phyloP scores from a whole-genome alignment of 768 basidiomycete species.

The Pleurotus ostreatus region DNA sequence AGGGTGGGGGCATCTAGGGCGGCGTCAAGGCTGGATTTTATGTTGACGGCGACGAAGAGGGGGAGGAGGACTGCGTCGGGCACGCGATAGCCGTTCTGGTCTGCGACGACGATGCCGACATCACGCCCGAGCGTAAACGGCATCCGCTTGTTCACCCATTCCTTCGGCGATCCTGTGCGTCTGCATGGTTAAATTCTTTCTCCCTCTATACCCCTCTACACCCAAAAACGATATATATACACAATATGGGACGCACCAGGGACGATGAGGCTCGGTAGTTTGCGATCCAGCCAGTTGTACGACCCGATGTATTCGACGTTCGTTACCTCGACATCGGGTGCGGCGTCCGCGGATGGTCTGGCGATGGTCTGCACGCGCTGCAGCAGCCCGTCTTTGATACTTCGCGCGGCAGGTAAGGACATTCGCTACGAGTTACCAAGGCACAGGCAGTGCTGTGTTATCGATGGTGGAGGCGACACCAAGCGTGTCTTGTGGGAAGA shows the following conservation, averaged over 20 bases:
- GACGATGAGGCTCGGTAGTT: conserved; percentile 45
- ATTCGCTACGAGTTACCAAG: not conserved
- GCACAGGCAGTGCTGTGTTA: too few relatives aligned
- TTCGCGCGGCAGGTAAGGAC: conserved; percentile 27
- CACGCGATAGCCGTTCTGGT: conserved; percentile 56
- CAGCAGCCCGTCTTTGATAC: conserved; percentile 28
- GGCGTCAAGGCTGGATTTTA: conserved; percentile 12
- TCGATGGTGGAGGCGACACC: too few relatives aligned
- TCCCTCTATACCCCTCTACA: too few relatives aligned
- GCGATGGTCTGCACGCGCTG: conserved; percentile 23
- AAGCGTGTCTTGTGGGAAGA: too few relatives aligned
- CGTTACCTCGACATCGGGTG: conserved; percentile 28
- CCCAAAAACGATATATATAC: too few relatives aligned
- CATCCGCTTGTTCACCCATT: conserved; percentile 45
- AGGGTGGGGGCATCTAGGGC: too few relatives aligned
- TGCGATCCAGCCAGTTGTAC: conserved; percentile 47
- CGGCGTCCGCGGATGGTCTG: conserved; percentile 18
- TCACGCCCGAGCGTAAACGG: conserved; percentile 58
- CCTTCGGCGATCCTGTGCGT: conserved; percentile 49
- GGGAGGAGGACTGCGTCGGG: conserved; percentile 40
- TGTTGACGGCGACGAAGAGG: conserved; percentile 56
- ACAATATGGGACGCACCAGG: conserved; percentile 24
- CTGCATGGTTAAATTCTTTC: too few relatives aligned
- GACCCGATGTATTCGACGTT: conserved; percentile 38
- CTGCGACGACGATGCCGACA: conserved; percentile 40